Base-by-base conservation (phyloP, 2,329 filamentous ascomycete species). In the Pestalotiopsis sp. region DNA sequence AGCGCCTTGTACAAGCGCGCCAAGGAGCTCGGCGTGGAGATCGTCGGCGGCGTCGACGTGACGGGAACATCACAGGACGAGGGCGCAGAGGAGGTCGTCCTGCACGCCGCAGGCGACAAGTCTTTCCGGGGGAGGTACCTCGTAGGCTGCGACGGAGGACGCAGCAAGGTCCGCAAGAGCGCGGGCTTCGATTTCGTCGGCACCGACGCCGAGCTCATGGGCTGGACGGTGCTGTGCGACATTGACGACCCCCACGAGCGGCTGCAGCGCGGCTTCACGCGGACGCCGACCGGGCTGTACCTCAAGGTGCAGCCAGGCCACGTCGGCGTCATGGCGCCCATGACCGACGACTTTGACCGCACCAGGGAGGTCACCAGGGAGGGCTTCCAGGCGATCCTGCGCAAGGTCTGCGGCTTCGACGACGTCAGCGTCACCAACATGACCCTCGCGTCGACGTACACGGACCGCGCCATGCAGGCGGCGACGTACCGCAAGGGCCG, bases 91-190 rank as follows among this genome's bases (percentile, higher is more conserved):
- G 31, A 14, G 27, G 73, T 78, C 36, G 73, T 70, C 3, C 72
- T 78, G 11, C 69, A 72, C 23, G 70, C 72, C 1, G 66, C 63
- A 11, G 38, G 61, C 31, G 59, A 74, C 27, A 66, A 65, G 1
- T 5, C n/a, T 0, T 62, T n/a, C 17, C 67, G 68, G 12, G 74
- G 69, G 4, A 74, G 75, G 31, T 83, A 81, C 78, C 76, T 83
- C 2, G 77, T 83, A 1, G 82, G 82, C 13, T 83, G 82, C 66
- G 83, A 84, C 69, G 82, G 82, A 17, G 81, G 80, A 3, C 78
- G 78, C 17, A 83, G 81, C 69, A 68, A 72, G 4, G 74, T 83
- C n/a, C 78, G 83, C 1, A 62, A 62, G 31, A n/a, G 25, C 36
- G 79, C 76, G 0, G 78, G 77, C 2, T 79, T 83, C 69, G 72